Evolutionary conservation across 1,284 basidiomycete species (phyloP), one percentile per base, ranked within the genome.

Genomic region (Chalciporus sp.): DNA sequence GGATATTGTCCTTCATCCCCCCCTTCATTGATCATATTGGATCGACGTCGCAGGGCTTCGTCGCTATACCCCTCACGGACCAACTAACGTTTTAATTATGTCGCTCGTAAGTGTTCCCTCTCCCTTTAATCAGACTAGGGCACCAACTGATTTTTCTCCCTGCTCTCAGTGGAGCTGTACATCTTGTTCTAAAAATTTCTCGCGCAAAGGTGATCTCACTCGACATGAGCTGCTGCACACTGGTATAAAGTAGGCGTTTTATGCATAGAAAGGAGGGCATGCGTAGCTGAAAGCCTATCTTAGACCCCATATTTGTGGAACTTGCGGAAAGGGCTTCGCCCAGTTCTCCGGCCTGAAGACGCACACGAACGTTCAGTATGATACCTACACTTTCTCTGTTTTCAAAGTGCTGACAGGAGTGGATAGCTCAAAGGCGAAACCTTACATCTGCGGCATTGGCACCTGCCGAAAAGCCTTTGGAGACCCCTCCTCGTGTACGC

Each of bases 321-420:
- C 61, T 11, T 87, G 85, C 60, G 62, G 63, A 7, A 82, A 78
- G 58, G 58, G 58, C 1, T 88, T 89, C 61, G 63, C 76, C 11
- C 85, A 88, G 64, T 63, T 59, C 33, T 79, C 79, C 2, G 82
- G 76, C 8, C 68, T 88, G 42, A 80, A 79, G 51, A 83, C 79
- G 2, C 86, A 89, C 57, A 55, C 58, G 48, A 87, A 87, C 53
- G 73, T 72, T 23, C 86, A 87, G 87, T 89, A 66, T 55, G 80
- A 60, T 7, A 42, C 51, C 56, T 55, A 35, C 47, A 16, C 26
- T 40, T 12, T 12, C 52, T 37, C 35, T 17, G n/a, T 29, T 40
- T 39, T 10, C 17, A 23, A 42, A 5, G 29, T 52, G 29, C 49
- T 72, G 48, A 63, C 16, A 16, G 26, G 41, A 17, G 49, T 41